These are phyloP conservation scores for Delonix regia DNA, from an alignment of 306 rosid species.

Conservation along the genomic window DNA sequence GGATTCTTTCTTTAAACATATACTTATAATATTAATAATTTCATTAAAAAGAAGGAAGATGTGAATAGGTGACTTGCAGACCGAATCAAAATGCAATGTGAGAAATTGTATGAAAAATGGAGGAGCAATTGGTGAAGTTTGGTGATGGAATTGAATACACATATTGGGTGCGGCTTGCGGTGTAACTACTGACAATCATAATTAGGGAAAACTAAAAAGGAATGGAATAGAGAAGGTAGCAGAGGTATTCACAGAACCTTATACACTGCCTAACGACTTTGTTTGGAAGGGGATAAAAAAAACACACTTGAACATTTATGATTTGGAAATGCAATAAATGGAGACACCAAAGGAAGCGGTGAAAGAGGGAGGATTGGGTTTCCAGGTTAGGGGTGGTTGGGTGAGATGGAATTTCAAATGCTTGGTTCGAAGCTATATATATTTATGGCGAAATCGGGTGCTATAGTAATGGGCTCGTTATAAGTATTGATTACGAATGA, in stretches of 20 bases:
- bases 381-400: conserved; percentile 20
- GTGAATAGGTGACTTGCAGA: no score
- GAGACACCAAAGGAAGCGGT: conserved; percentile 18
- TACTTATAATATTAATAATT: no score
- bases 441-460: conserved; percentile 22
- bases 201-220: conserved; percentile 27
- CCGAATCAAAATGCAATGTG: no score
- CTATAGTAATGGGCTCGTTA: neutral
- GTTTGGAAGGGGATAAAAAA: neutral
- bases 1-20: no score
- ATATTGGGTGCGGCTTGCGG: neutral
- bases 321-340: conserved; percentile 36
- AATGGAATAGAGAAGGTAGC: conserved; percentile 25
- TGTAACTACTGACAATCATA: conserved; percentile 28
- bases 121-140: conserved; percentile 31
- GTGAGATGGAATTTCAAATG: conserved; percentile 18
- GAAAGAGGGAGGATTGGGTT: neutral
- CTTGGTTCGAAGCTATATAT: neutral
- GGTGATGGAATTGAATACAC: conserved; percentile 42
- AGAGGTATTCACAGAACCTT: conserved; percentile 33
- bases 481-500: conserved; percentile 12
- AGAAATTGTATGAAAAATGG: no score
- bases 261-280: conserved; percentile 20
- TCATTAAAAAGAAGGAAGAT: no score
- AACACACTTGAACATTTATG: conserved; percentile 27